Conservation (phyloP, 208 protist species). For the Acanthamoeba triangularis region DNA sequence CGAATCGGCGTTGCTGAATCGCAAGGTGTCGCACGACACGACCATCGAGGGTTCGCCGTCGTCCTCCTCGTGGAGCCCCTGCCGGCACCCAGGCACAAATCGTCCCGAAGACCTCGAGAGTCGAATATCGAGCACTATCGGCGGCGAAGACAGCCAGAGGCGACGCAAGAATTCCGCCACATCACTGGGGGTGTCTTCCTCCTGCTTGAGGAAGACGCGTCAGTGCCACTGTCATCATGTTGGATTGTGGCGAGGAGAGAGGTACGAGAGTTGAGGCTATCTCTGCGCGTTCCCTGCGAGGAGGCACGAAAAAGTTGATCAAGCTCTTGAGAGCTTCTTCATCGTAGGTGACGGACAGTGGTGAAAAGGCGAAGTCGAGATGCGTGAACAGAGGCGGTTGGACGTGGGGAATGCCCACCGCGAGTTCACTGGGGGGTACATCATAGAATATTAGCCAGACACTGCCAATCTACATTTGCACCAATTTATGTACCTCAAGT, state of each 20-base stretch:
- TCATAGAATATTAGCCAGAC: not conserved
- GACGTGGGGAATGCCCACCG: constrained; percentile 8
- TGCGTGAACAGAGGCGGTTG: constrained; percentile 41
- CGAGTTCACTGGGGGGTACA: not conserved
- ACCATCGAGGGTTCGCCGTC: not conserved
- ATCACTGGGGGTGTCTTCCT: not conserved
- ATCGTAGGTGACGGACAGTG: not conserved
- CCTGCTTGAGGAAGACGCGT: not conserved
- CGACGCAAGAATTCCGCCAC: not conserved
- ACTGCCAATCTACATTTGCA: not conserved
- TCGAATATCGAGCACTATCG: not conserved
- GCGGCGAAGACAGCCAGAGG: not conserved
- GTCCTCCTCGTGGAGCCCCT: not conserved
- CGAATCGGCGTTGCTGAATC: constrained; percentile 37
- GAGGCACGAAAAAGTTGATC: not conserved
- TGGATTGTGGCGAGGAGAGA: not conserved
- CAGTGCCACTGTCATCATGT: not conserved
- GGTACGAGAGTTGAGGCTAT: not conserved
- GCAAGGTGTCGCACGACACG: not conserved
- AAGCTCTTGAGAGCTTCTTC: constrained; percentile 3
- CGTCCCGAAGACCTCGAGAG: not conserved
- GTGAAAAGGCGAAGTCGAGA: not conserved
- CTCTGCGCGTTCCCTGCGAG: not conserved
- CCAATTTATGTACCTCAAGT: not conserved
- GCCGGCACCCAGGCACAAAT: not conserved